These are phyloP conservation scores for Pharus latifolius DNA, from an alignment of 176 grass and related monocot species.

Conservation along the genomic window DNA sequence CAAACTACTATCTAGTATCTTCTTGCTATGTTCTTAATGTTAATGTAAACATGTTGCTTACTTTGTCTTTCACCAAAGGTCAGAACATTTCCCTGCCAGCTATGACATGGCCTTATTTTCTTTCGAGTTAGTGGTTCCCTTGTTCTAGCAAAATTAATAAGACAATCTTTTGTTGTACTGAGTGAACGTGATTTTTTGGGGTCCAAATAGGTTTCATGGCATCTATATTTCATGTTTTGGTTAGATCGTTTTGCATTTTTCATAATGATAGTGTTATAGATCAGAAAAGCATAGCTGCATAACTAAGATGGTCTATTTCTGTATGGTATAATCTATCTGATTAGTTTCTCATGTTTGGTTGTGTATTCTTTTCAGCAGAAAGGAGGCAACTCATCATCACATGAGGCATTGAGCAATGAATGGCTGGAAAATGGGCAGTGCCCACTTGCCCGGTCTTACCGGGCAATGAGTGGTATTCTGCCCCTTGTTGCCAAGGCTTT, in stretches of 20 bases:
- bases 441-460: slow-evolving; percentile 78
- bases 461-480: slow-evolving; percentile 67
- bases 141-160: background rate
- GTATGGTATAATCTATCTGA: background rate
- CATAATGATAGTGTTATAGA: background rate
- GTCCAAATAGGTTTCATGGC: background rate
- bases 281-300: background rate
- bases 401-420: slow-evolving; percentile 70
- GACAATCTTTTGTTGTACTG: background rate
- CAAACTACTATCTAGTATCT: background rate
- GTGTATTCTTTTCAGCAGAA: slow-evolving; percentile 51
- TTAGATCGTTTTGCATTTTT: no score
- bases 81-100: background rate
- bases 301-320: background rate
- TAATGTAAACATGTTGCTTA: background rate
- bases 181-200: background rate
- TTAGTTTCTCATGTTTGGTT: background rate
- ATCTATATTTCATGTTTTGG: background rate
- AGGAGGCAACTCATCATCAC: slow-evolving; percentile 43
- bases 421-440: slow-evolving; percentile 95
- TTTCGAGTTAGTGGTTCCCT: background rate
- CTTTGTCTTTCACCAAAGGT: background rate
- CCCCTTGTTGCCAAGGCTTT: slow-evolving; percentile 81
- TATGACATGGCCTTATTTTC: background rate
- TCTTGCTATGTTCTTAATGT: background rate